Evolutionary conservation across 176 grass and related monocot species (phyloP).

Genomic region (Triticum dicoccoides): DNA sequence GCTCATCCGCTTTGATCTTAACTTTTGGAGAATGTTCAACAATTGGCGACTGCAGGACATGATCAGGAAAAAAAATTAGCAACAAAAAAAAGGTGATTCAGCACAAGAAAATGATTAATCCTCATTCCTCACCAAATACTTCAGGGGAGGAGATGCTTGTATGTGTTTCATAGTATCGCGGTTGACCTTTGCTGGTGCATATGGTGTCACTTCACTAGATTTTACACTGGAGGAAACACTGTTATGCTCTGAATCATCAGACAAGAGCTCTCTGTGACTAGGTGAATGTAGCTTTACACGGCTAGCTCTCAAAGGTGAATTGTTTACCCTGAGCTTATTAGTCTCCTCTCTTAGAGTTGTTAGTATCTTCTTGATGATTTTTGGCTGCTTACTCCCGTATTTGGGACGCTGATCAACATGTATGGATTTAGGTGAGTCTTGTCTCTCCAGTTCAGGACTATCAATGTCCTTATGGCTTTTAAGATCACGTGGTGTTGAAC

Average conservation of each 20-base stretch:
- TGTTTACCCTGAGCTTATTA: constrained; percentile 60
- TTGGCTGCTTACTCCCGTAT: constrained; percentile 59
- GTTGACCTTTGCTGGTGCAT: constrained; percentile 50
- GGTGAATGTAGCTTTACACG: constrained; percentile 52
- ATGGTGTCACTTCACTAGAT: constrained; percentile 48
- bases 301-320: constrained; percentile 68
- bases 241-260: constrained; percentile 52
- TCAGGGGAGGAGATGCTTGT: constrained; percentile 46
- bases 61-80: constrained; percentile 32
- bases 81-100: constrained; percentile 22
- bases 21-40: constrained; percentile 59
- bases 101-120: constrained; percentile 9
- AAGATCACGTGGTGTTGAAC: constrained; percentile 30
- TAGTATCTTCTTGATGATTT: constrained; percentile 71
- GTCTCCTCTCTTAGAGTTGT: constrained; percentile 66
- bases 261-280: constrained; percentile 45
- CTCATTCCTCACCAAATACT: constrained; percentile 87
- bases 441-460: constrained; percentile 48
- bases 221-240: constrained; percentile 73
- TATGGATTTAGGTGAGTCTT: constrained; percentile 49
- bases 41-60: constrained; percentile 65
- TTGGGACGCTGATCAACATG: constrained; percentile 50
- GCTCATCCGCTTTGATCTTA: constrained; percentile 42
- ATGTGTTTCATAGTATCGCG: constrained; percentile 50
- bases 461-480: constrained; percentile 32